phyloP scores from a whole-genome alignment of 2,329 filamentous ascomycete genomes.

The Pseudopithomyces maydicus region DNA sequence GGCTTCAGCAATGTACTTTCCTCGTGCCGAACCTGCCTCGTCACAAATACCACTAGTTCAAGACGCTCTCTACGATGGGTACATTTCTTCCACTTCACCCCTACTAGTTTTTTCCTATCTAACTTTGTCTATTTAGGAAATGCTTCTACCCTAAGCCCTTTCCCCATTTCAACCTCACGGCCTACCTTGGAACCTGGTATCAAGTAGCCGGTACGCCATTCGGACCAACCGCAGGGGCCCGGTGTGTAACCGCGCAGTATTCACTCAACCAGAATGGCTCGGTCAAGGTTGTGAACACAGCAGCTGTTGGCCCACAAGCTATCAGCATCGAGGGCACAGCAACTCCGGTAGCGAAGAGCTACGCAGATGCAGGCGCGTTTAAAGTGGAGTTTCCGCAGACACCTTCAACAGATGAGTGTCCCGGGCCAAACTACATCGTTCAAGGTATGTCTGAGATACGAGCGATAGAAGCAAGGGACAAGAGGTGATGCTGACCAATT shows the following conservation, averaged over 20 bases:
- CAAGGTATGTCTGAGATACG: conserved; percentile 20
- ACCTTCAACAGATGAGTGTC: conserved; percentile 17
- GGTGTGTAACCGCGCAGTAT: conserved; percentile 32
- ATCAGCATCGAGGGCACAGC: conserved; percentile 28
- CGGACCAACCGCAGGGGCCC: conserved; percentile 28
- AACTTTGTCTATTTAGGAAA: conserved; percentile 2
- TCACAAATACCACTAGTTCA: neutral
- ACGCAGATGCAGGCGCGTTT: conserved; percentile 28
- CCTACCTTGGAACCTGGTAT: conserved; percentile 36
- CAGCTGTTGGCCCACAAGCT: conserved; percentile 16
- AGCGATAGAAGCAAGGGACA: neutral
- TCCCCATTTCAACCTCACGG: conserved; percentile 29
- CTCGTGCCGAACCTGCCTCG: neutral
- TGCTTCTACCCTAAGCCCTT: conserved; percentile 36
- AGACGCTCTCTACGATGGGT: conserved; percentile 3
- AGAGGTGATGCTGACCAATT: neutral
- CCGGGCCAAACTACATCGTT: conserved; percentile 37
- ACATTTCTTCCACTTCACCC: neutral
- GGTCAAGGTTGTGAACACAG: conserved; percentile 29
- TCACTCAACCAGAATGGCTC: conserved; percentile 32
- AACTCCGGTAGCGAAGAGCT: conserved; percentile 23
- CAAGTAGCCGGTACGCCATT: conserved; percentile 39
- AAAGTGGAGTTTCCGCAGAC: conserved; percentile 30
- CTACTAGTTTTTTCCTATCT: neutral
- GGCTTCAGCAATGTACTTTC: neutral